Evolutionary conservation across 2,329 filamentous ascomycete genomes (phyloP), one percentile per base, ranked within the genome.

Genomic region (Rutstroemia sp.): DNA sequence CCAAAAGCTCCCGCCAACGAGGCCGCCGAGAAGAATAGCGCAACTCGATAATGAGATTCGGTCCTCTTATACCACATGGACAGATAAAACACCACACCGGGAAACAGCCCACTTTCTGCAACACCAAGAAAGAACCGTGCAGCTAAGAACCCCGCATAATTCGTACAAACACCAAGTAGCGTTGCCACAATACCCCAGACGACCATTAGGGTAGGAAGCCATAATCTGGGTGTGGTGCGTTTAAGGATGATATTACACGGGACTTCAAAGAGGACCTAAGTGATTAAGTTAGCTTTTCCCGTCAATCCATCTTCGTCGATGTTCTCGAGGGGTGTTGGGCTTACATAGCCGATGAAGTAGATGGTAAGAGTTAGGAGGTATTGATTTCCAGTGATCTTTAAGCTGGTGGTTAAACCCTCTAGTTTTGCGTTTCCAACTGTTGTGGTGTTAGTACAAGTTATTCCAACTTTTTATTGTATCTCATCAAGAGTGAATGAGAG

Each of bases 301-400:
- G 30, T 34, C 30, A 34, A 34, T 34, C 30, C 30, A 34, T 34
- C 30, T 34, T 3, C 4, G 0, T 34, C 12, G 30, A 34, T 34
- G 10, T 5, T 34, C 1, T 14, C 30, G 1, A 34, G 30, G 1
- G 30, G 14, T 12, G 10, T 34, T 34, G 30, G 30, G 59, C 63
- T 49, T 48, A 66, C 78, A 57, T 82, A 83, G 45, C 78, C 78
- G 42, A 82, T 71, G 64, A 88, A 88, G 67, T 86, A 88, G 0
- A 88, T 67, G 0, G 84, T 87, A 42, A 88, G 65, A 1, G 82
- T 82, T 0, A 80, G 84, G 1, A 87, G 73, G 57, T 88, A 88
- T 61, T 86, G 76, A 47, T 84, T 79, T 0, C 79, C 81, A 25
- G 77, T 76, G 71, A 82, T 82, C 47, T 76, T 53, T 3, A 82